phyloP scores from a whole-genome alignment of 805 yeast species.

The Dipodascus geniculatus region DNA sequence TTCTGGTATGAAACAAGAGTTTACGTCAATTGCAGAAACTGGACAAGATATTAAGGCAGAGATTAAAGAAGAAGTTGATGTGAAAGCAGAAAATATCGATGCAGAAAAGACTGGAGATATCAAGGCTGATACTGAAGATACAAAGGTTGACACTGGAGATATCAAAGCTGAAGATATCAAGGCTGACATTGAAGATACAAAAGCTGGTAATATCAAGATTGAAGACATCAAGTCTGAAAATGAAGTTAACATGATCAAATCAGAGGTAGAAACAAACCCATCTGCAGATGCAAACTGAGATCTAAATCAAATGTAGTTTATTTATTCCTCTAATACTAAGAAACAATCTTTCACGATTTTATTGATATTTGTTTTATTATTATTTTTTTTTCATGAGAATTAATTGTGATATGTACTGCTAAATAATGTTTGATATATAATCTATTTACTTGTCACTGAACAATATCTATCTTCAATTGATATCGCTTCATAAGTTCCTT shows the following conservation, averaged over 20 bases:
- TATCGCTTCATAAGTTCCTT: conserved; percentile 90
- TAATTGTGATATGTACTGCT: not conserved
- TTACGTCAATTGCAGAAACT: no score
- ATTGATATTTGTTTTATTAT: not conserved
- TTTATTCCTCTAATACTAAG: not conserved
- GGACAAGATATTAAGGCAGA: not conserved
- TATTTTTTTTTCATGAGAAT: no score
- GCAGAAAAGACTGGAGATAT: not conserved
- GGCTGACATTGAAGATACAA: not conserved
- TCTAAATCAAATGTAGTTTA: no score
- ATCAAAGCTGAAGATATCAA: not conserved
- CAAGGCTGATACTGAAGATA: not conserved
- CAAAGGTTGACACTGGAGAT: not conserved
- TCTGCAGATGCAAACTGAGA: no score
- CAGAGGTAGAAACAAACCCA: not conserved
- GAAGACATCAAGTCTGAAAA: not conserved
- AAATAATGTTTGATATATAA: not conserved
- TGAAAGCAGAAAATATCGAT: conserved; percentile 2
- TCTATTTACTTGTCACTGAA: conserved; percentile 13
- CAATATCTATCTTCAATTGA: conserved; percentile 83
- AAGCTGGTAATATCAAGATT: not conserved
- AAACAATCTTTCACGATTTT: no score
- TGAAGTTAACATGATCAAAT: not conserved
- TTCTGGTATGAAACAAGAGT: no score
- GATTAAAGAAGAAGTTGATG: not conserved